Evolutionary conservation across 2,329 filamentous ascomycete genomes (phyloP).

Genomic region (Cercospora beticola): DNA sequence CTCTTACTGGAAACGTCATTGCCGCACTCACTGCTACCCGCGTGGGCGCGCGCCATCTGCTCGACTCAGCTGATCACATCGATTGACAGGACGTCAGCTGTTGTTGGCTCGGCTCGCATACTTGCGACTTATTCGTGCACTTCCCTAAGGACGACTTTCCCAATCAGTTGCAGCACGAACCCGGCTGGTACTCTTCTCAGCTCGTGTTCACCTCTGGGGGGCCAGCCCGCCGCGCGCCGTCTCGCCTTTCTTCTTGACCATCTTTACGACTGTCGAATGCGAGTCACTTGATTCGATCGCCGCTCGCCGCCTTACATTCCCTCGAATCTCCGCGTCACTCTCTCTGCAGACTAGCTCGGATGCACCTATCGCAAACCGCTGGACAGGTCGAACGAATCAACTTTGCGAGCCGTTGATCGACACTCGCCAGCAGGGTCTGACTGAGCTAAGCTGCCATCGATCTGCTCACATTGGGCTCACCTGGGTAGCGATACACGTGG

Average conservation of each 20-base stretch:
- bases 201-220: conserved; percentile 15
- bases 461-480: conserved; percentile 19
- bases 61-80: conserved; percentile 19
- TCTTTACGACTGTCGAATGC: background rate
- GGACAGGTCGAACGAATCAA: conserved; percentile 23
- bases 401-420: conserved; percentile 22
- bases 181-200: conserved; percentile 23
- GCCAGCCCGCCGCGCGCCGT: conserved; percentile 19
- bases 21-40: conserved; percentile 15
- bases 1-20: conserved; percentile 14
- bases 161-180: conserved; percentile 16
- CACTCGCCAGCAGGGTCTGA: conserved; percentile 23
- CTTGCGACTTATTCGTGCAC: conserved; percentile 14
- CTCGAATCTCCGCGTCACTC: conserved; percentile 27
- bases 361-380: conserved; percentile 17
- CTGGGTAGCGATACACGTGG: conserved; percentile 16
- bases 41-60: conserved; percentile 9
- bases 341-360: conserved; percentile 25
- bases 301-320: conserved; percentile 23
- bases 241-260: conserved; percentile 1
- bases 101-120: conserved; percentile 13
- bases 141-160: conserved; percentile 9
- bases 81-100: conserved; percentile 18
- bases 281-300: conserved; percentile 21
- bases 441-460: conserved; percentile 23